Conservation (phyloP, 805 yeast genomes). For the Yamadazyma philogaea region DNA sequence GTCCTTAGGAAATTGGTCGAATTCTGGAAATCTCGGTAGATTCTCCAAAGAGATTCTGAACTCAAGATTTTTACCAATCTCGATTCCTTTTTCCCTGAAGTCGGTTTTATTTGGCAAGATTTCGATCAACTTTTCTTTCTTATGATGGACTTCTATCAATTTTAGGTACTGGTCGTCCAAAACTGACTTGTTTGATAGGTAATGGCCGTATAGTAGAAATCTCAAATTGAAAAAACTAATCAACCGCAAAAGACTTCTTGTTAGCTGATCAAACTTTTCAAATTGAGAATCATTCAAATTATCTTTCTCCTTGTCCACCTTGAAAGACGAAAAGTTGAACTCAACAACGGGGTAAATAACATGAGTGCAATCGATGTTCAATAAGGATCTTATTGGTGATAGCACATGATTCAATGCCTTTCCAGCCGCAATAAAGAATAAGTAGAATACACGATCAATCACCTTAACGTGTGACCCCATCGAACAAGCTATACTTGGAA, state of each 20-base stretch:
- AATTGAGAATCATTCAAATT: conserved; percentile 18
- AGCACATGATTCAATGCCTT: conserved; percentile 30
- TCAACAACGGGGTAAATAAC: conserved; percentile 32
- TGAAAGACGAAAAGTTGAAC: conserved; percentile 21
- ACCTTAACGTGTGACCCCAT: conserved; percentile 27
- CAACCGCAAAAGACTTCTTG: conserved; percentile 27
- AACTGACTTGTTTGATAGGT: conserved; percentile 19
- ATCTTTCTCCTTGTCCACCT: conserved; percentile 15
- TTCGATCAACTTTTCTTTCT: conserved; percentile 15
- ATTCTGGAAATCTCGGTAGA: conserved; percentile 18
- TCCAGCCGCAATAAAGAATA: conserved; percentile 35
- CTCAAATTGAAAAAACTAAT: conserved; percentile 34
- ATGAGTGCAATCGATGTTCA: conserved; percentile 33
- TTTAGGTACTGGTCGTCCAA: conserved; percentile 20
- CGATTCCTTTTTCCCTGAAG: conserved; percentile 11
- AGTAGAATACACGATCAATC: conserved; percentile 29
- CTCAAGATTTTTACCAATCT: conserved; percentile 9
- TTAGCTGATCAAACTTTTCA: conserved; percentile 20
- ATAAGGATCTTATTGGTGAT: conserved; percentile 32
- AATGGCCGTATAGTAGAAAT: conserved; percentile 24
- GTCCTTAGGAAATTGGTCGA: conserved; percentile 14
- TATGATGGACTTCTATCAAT: conserved; percentile 8
- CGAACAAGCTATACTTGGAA: conserved; percentile 32
- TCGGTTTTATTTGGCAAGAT: conserved; percentile 18
- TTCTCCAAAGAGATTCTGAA: conserved; percentile 14